Evolutionary conservation across 169 alveolate species (phyloP).

Genomic region (Plasmodium cynomolgi): DNA sequence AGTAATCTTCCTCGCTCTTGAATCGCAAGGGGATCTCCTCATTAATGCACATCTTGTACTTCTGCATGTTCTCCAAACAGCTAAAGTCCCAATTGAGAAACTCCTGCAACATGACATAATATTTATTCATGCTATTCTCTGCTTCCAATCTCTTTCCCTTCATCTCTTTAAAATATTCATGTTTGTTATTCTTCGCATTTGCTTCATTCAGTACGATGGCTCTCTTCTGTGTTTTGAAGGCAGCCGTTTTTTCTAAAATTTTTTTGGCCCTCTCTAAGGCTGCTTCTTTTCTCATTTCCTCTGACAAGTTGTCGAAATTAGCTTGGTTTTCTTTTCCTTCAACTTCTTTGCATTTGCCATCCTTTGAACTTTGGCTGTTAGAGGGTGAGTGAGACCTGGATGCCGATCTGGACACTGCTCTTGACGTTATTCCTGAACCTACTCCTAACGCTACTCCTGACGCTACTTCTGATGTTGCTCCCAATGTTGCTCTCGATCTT

Average conservation of each 20-base stretch:
- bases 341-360: background rate
- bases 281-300: conserved; percentile 40
- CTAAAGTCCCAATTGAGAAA: conserved; percentile 65
- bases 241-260: conserved; percentile 70
- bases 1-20: conserved; percentile 44
- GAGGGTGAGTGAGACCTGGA: conserved; percentile 43
- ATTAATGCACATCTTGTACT: conserved; percentile 40
- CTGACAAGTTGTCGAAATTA: background rate
- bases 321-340: background rate
- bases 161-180: conserved; percentile 54
- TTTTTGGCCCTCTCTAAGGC: conserved; percentile 63
- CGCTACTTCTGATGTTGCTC: background rate
- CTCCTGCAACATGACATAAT: conserved; percentile 57
- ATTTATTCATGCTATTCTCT: conserved; percentile 57
- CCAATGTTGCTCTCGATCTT: background rate
- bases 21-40: conserved; percentile 53
- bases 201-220: conserved; percentile 71
- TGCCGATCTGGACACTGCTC: conserved; percentile 1
- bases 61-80: conserved; percentile 35
- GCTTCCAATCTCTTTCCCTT: conserved; percentile 52
- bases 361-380: background rate
- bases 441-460: background rate
- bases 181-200: conserved; percentile 42
- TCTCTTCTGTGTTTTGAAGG: conserved; percentile 54
- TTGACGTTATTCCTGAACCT: background rate